Evolutionary conservation across 257 asterid genomes (phyloP), one percentile per base, ranked within the genome.

Genomic region (Nicotiana otophora): DNA sequence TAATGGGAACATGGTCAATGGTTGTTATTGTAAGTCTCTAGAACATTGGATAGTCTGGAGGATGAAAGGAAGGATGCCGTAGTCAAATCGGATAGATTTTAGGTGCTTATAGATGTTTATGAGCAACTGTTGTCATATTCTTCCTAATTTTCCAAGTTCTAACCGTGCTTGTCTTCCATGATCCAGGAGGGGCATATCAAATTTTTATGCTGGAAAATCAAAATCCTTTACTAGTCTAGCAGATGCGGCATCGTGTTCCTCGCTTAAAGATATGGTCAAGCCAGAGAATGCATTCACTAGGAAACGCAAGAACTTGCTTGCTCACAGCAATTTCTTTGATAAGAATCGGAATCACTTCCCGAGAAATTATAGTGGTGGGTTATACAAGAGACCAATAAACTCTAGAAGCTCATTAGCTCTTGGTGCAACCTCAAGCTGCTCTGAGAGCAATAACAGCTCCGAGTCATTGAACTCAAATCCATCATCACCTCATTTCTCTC

Each of bases 241-340:
- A 16, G 93, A 92, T 63, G 93, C 95, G 48, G 92, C 87, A 81
- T 81, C 89, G 6, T 85, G 86, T 84, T 87, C 91, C 46, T 86
- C 94, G 33, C 75, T 90, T 81, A 84, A 91, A 54, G 98, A 91
- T 48, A 89, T 92, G 81, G 89, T 86, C 34, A 91, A 91, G 86
- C 95, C 93, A 30, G 96, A 91, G 67, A 85, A 92, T 63, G 92
- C 94, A 51, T 92, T 86, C 86, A 89, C 90, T 63, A 89, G 90
- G 86, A 94, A 89, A 83, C 91, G 93, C 82, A 92, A 90, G 89
- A 91, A 92, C 87, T 87, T 94, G 89, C 90, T 90, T 75, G 94
- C 92, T 14, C 86, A 85, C 83, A 91, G 78, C 84, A 87, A 85
- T 76, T 84, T 89, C 67, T 92, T 86, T 91, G 93, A 86, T 64